Conservation (phyloP, 1,284 basidiomycete species). For the Trichosporon asahii region DNA sequence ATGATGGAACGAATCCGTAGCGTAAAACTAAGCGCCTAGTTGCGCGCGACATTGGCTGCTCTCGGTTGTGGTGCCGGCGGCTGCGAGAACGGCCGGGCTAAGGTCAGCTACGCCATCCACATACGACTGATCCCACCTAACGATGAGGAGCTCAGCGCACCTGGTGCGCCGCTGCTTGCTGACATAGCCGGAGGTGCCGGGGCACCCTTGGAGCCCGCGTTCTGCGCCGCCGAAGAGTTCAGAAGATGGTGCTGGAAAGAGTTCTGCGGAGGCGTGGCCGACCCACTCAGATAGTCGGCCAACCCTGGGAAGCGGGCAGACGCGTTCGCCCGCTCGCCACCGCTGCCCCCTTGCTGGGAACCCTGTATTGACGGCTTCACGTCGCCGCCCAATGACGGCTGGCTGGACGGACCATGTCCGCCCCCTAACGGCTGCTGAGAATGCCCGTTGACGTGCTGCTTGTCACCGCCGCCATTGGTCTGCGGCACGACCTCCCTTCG, state of each 20-base stretch:
- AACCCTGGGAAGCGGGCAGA: slow-evolving; percentile 31
- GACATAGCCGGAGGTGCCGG: slow-evolving; percentile 11
- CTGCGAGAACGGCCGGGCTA: slow-evolving; percentile 5
- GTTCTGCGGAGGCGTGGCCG: slow-evolving; percentile 22
- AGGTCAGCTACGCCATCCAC: neutral
- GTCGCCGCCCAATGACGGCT: neutral
- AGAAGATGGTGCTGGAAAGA: slow-evolving; percentile 24
- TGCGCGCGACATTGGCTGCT: slow-evolving; percentile 7
- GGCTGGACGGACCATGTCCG: neutral
- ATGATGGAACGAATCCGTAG: neutral
- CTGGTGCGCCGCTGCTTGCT: neutral
- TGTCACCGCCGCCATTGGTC: slow-evolving; percentile 14
- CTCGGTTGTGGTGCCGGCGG: slow-evolving; percentile 3
- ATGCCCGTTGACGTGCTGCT: slow-evolving; percentile 17
- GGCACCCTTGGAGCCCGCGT: neutral
- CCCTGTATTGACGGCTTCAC: neutral
- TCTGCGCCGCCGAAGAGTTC: neutral
- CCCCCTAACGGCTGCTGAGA: neutral
- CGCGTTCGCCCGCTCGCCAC: slow-evolving; percentile 5
- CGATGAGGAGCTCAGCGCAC: neutral
- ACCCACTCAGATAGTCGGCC: slow-evolving; percentile 33
- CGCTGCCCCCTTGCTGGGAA: neutral
- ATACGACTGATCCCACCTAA: neutral
- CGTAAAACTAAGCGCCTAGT: slow-evolving; percentile 2
- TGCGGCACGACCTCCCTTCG: slow-evolving; percentile 9